Percentiles rank a stretch among this genome's conserved stretches.
Evolutionary conservation across 1,139 yeast species (phyloP).

Genomic region (Groenewaldozyma auringiensis): DNA sequence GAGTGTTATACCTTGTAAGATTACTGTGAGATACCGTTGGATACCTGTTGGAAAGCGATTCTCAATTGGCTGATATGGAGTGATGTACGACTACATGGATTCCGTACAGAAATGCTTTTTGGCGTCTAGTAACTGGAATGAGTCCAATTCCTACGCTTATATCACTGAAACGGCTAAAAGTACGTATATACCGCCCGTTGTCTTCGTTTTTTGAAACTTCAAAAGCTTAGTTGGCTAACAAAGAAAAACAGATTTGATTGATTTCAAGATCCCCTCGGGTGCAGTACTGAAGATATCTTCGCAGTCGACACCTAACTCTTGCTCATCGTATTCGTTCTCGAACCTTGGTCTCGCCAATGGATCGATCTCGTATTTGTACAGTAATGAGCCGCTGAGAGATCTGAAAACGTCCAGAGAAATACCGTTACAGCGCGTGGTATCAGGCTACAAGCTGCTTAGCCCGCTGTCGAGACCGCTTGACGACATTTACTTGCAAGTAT

Average conservation of each 20-base stretch:
- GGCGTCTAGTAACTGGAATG: constrained; percentile 64
- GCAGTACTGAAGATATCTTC: constrained; percentile 62
- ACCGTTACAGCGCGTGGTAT: constrained; percentile 63
- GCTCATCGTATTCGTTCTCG: constrained; percentile 66
- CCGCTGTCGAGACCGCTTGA: constrained; percentile 31
- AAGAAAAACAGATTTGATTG: constrained; percentile 41
- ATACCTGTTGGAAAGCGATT: too few relatives aligned
- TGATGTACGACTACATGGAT: constrained; percentile 87
- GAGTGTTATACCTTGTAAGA: too few relatives aligned
- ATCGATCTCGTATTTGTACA: constrained; percentile 72
- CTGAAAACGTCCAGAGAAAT: constrained; percentile 48
- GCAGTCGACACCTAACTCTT: constrained; percentile 62
- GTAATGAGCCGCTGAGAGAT: constrained; percentile 49
- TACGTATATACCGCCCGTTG: constrained; percentile 10
- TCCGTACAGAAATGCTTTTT: constrained; percentile 68
- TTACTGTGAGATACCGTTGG: too few relatives aligned
- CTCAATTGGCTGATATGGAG: too few relatives aligned
- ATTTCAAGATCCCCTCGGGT: constrained; percentile 69
- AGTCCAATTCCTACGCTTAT: constrained; percentile 66
- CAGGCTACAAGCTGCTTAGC: constrained; percentile 63
- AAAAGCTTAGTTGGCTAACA: constrained; percentile 3
- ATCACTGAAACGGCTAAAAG: constrained; percentile 63
- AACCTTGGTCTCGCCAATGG: constrained; percentile 69
- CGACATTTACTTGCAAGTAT: constrained; percentile 24
- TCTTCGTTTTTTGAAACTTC: not conserved